These are phyloP conservation scores for Sporodiniella umbellata DNA, from an alignment of 371 early-diverging fungal species.

Conservation along the genomic window DNA sequence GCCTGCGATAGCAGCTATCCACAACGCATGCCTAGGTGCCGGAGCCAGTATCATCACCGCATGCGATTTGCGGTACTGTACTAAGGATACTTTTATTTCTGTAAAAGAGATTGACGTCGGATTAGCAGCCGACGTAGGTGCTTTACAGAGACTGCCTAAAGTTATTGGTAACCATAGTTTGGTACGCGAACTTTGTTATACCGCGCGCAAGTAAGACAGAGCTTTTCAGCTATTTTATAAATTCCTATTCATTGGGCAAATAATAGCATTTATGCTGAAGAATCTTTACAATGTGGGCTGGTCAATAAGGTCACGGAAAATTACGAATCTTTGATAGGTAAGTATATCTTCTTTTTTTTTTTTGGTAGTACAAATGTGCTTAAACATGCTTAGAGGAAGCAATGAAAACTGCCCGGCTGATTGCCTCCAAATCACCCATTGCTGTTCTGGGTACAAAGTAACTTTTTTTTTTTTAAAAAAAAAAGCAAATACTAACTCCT, in stretches of 20 bases:
- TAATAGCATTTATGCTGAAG: slow-evolving; percentile 62
- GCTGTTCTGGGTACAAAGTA: slow-evolving; percentile 88
- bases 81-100: slow-evolving; percentile 76
- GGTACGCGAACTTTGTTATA: slow-evolving; percentile 87
- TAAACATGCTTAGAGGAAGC: slow-evolving; percentile 49
- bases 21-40: slow-evolving; percentile 86
- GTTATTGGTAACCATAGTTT: slow-evolving; percentile 88
- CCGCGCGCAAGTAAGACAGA: slow-evolving; percentile 66
- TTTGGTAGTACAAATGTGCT: not conserved
- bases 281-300: slow-evolving; percentile 82
- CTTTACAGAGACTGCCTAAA: slow-evolving; percentile 93
- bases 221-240: not conserved
- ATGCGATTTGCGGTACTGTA: slow-evolving; percentile 87
- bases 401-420: slow-evolving; percentile 63
- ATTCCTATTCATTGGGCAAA: not conserved
- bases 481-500: too few species aligned
- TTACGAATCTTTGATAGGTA: slow-evolving; percentile 52
- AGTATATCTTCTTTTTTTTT: not conserved
- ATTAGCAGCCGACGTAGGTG: slow-evolving; percentile 86
- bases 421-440: slow-evolving; percentile 90
- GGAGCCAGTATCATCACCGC: slow-evolving; percentile 89
- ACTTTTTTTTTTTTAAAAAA: slow-evolving; percentile 2
- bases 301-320: slow-evolving; percentile 67
- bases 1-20: slow-evolving; percentile 90
- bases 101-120: slow-evolving; percentile 94